Percentiles rank a stretch among this genome's conserved stretches.
Conservation (phyloP, 805 yeast species). For the Starmera pachycereana region DNA sequence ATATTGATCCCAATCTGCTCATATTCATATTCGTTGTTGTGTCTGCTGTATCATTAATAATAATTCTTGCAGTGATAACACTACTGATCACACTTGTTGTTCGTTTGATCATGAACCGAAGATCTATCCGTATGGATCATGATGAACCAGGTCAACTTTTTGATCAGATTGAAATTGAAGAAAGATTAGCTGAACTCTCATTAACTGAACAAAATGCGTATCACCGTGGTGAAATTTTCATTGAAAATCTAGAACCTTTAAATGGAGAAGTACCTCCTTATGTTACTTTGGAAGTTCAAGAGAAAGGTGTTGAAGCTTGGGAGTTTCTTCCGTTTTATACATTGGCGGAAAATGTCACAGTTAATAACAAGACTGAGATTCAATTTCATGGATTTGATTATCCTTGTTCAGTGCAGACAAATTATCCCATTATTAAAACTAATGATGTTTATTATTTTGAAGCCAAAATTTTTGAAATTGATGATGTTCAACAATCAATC, state of each 20-base stretch:
- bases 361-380: constrained; percentile 27
- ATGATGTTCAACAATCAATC: constrained; percentile 36
- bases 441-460: constrained; percentile 54
- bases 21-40: constrained; percentile 26
- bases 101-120: constrained; percentile 21
- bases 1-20: constrained; percentile 22
- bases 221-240: constrained; percentile 32
- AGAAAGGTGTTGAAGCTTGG: constrained; percentile 72
- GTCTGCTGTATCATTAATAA: constrained; percentile 17
- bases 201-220: constrained; percentile 44
- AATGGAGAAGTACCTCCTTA: constrained; percentile 13
- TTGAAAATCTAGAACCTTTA: background rate
- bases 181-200: constrained; percentile 52
- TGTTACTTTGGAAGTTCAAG: constrained; percentile 38
- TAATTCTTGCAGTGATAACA: constrained; percentile 11
- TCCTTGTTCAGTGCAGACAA: constrained; percentile 61
- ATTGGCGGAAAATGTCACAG: constrained; percentile 37
- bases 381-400: constrained; percentile 21
- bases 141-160: constrained; percentile 46
- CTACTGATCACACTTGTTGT: constrained; percentile 19
- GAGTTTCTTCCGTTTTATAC: constrained; percentile 38
- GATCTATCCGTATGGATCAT: constrained; percentile 19
- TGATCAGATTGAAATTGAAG: constrained; percentile 50
- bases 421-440: constrained; percentile 38
- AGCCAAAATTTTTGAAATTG: constrained; percentile 66